These are phyloP conservation scores for Cladophialophora bantiana DNA, from an alignment of 2,329 filamentous ascomycete genomes.

Conservation along the genomic window DNA sequence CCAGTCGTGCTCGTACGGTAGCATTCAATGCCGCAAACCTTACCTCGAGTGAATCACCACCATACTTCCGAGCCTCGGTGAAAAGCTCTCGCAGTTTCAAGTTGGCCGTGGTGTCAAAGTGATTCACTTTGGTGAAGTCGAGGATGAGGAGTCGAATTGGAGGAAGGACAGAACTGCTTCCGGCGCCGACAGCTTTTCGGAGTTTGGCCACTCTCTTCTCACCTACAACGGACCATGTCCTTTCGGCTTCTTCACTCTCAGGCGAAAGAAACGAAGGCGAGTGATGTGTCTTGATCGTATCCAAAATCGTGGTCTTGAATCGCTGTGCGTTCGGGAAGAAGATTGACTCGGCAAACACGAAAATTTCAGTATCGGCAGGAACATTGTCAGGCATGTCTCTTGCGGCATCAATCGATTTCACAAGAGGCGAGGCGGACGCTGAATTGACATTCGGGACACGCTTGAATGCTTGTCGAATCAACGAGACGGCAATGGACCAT, in stretches of 20 bases:
- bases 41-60: constrained; percentile 55
- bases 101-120: constrained; percentile 62
- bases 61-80: constrained; percentile 58
- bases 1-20: constrained; percentile 47
- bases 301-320: constrained; percentile 58
- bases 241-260: constrained; percentile 47
- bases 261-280: constrained; percentile 50
- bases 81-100: constrained; percentile 58
- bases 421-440: constrained; percentile 43
- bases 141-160: constrained; percentile 59
- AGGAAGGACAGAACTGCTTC: constrained; percentile 43
- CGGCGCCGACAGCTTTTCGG: constrained; percentile 49
- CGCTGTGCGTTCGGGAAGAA: constrained; percentile 68
- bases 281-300: constrained; percentile 58
- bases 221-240: constrained; percentile 63
- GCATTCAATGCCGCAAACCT: constrained; percentile 58
- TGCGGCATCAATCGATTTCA: constrained; percentile 39
- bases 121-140: constrained; percentile 61
- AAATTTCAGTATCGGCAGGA: constrained; percentile 60
- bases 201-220: constrained; percentile 57
- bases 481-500: constrained; percentile 68
- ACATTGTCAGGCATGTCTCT: constrained; percentile 39
- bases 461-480: constrained; percentile 65
- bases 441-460: constrained; percentile 46
- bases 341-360: constrained; percentile 63